Evolutionary conservation across 495 filamentous ascomycete species (phyloP).

Genomic region (Penicillium egyptiacum): DNA sequence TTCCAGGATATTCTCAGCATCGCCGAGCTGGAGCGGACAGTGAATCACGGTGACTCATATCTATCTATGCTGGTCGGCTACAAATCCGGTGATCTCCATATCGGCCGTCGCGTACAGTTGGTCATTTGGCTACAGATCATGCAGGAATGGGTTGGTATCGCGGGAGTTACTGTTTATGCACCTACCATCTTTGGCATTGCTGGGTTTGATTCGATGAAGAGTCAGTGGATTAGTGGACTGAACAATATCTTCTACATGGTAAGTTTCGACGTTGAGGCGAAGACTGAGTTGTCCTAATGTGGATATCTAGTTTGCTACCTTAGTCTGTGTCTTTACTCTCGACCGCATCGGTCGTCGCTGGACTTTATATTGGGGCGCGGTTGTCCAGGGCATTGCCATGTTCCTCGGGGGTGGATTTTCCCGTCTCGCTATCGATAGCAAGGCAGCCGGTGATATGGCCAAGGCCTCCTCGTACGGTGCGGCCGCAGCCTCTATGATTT

Average conservation of each 20-base stretch:
- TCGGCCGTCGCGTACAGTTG: conserved; percentile 64
- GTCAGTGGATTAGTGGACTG: conserved; percentile 66
- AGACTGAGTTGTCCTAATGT: background rate
- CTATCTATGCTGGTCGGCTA: conserved; percentile 63
- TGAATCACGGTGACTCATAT: conserved; percentile 54
- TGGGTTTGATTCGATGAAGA: conserved; percentile 58
- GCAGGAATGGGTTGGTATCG: conserved; percentile 73
- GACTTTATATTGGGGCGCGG: conserved; percentile 67
- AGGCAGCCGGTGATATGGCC: conserved; percentile 41
- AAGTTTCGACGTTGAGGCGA: conserved; percentile 6
- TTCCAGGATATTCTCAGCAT: conserved; percentile 63
- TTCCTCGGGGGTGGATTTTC: conserved; percentile 59
- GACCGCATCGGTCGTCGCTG: conserved; percentile 68
- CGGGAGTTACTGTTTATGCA: conserved; percentile 66
- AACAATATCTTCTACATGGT: conserved; percentile 66
- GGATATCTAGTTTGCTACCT: conserved; percentile 49
- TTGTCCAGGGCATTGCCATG: conserved; percentile 62
- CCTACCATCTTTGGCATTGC: conserved; percentile 69
- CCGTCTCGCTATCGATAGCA: conserved; percentile 51
- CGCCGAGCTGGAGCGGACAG: conserved; percentile 55
- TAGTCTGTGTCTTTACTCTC: conserved; percentile 67
- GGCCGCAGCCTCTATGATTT: conserved; percentile 66
- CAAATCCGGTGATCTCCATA: conserved; percentile 62
- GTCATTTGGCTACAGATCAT: conserved; percentile 73
- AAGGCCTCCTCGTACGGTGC: conserved; percentile 56